phyloP scores from a whole-genome alignment of 768 basidiomycete genomes.

The Lactarius indigo region DNA sequence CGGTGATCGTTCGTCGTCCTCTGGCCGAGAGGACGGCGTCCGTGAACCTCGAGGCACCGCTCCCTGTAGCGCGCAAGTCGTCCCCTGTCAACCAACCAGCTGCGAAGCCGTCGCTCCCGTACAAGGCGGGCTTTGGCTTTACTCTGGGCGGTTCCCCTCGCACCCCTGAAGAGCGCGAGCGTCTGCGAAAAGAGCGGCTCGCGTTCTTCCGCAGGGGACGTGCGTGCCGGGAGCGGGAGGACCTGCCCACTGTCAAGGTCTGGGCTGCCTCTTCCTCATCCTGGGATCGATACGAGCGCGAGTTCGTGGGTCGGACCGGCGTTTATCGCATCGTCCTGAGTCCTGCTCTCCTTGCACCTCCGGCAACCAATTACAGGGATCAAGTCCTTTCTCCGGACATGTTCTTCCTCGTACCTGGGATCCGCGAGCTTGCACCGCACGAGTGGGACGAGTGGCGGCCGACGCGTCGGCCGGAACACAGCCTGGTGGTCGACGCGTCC shows the following conservation, averaged over 20 bases:
- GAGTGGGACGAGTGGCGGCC: conserved; percentile 15
- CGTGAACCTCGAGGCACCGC: background rate
- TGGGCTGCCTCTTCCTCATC: background rate
- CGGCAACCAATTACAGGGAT: conserved; percentile 5
- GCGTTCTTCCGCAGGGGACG: conserved; percentile 13
- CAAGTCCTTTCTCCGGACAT: conserved; percentile 5
- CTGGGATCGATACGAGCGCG: background rate
- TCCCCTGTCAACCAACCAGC: background rate
- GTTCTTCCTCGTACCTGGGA: conserved; percentile 8
- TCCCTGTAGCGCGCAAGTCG: background rate
- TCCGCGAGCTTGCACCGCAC: conserved; percentile 2
- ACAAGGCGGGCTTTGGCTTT: conserved; percentile 20
- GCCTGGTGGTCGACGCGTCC: background rate
- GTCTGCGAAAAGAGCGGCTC: conserved; percentile 17
- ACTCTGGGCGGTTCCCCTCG: background rate
- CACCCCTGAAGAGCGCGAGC: conserved; percentile 13
- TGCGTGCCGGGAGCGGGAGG: background rate
- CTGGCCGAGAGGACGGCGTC: conserved; percentile 5
- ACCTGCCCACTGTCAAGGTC: conserved; percentile 5
- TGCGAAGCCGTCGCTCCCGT: conserved; percentile 1
- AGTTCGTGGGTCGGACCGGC: background rate
- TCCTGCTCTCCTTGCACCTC: conserved; percentile 14
- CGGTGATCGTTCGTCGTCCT: conserved; percentile 15
- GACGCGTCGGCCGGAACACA: conserved; percentile 9
- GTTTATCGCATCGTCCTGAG: conserved; percentile 4